Base-by-base conservation (phyloP, 108 stramenopile species). In the Discostella stelligeroides region DNA sequence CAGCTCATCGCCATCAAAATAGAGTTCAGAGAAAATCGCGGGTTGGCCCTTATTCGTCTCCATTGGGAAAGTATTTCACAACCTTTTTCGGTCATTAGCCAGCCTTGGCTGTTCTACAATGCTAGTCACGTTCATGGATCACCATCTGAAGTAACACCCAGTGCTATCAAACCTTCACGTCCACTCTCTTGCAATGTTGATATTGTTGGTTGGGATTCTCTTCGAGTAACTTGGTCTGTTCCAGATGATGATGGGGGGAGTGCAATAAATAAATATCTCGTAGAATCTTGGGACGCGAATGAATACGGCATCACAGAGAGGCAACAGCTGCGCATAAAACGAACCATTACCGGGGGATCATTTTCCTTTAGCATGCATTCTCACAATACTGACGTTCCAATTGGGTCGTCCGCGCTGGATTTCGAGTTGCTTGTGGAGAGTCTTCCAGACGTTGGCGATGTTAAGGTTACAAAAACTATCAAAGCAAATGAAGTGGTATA, bases 161-260 rank as follows among this genome's bases (percentile, higher is more conserved):
- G 47, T 39, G 71, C 81, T 27, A 72, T 83, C 29, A 73, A 88
- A 68, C 88, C 92, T 4, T 57, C 84, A 15, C 60, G 25, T 39
- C 89, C 89, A 3, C 58, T 25, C 0, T 23, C 54, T 48, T 82
- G 87, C 29, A 55, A 56, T 28, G 53, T 91, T 3, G 28, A 47
- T 18, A 73, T 91, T 24, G 70, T 54, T 15, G 83, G 62, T 3
- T 85, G 82, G 81, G 54, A 88, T 42, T 24, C 70, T 20, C 55
- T 94, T 10, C 42, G 39, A 34, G 72, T 90, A 14, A 21, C n/a
- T 14, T 94, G 90, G 83, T 55, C 58, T 10, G 43, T 70, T 14
- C 91, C 93, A 0, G 57, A 43, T 2, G 70, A 92, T 58, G 87
- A 88, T 39, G 93, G 93, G 20, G 93, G 93, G 15, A 72, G 62